Base-by-base conservation (phyloP, 2,329 filamentous ascomycete genomes). In the Passalora sequoiae region DNA sequence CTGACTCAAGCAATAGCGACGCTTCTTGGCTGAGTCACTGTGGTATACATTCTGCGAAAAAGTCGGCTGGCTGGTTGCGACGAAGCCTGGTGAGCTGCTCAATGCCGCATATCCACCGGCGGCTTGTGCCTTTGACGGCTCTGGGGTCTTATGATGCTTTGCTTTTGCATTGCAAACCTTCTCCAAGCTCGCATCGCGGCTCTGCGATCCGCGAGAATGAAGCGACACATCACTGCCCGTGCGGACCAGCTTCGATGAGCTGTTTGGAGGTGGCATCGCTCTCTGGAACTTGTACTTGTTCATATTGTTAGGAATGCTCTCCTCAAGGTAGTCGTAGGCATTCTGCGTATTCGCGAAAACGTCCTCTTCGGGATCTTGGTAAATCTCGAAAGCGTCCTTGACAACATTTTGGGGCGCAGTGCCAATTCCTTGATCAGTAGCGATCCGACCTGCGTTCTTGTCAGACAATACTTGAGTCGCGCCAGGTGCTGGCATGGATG, bases 51-150 rank as follows among this genome's bases (percentile, higher is more conserved):
- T 47, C 9, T 25, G 15, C 10, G 19, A n/a, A 9, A 15, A 19
- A 4, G 9, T 28, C 19, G 13, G 15, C 31, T 36, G 16, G 15
- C 20, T 43, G 29, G 25, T 36, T 9, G 41, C 17, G 17, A 56
- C 31, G 42, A 57, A 54, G 4, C 46, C 53, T 8, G 57, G 54
- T 8, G 57, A 57, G 49, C 56, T 59, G 40, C 54, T 58, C 45
- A 21, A 15, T 7, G 3, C 15, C 12, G 33, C 1, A 6, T 12
- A 21, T 8, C 17, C 33, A 12, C 17, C 20, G 24, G 10, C 33
- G 6, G 44, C 35, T 12, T 28, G 22, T 24, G 38, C 17, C 7
- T n/a, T 17, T 19, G 28, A 38, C 17, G 44, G 50, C 16, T 50
- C 40, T 17, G 50, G 50, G 2, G 47, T 50, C 41, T 42, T 27